Evolutionary conservation across 169 alveolate species (phyloP).

Genomic region (Amoebophrya sp.): DNA sequence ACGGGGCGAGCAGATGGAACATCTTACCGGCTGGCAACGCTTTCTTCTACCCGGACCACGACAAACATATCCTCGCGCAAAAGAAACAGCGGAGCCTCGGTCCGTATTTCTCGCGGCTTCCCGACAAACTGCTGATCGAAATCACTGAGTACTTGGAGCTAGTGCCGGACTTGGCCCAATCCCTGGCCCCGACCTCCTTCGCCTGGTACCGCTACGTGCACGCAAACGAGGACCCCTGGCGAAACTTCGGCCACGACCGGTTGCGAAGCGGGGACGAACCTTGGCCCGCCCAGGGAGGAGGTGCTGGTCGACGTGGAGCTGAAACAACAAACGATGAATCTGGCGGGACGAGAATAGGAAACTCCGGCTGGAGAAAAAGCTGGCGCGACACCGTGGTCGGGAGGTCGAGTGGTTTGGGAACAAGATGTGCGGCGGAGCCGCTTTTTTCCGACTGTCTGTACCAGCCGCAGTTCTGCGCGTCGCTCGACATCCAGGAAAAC

Average conservation of each 20-base stretch:
- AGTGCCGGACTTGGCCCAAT: neutral
- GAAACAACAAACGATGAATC: neutral
- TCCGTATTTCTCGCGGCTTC: neutral
- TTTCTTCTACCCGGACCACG: neutral
- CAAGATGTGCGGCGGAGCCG: neutral
- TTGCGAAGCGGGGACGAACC: neutral
- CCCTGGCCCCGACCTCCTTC: neutral
- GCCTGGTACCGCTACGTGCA: neutral
- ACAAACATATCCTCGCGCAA: neutral
- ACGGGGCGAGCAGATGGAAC: too few relatives aligned
- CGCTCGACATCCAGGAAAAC: neutral
- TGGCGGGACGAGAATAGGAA: too few relatives aligned
- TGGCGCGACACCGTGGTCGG: too few relatives aligned
- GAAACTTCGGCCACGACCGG: neutral
- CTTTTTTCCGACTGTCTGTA: neutral
- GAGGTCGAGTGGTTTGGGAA: too few relatives aligned
- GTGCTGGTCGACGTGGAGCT: neutral
- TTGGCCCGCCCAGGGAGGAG: neutral
- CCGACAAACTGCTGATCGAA: neutral
- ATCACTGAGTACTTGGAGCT: neutral
- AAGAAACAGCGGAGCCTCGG: neutral
- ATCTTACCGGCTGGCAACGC: neutral
- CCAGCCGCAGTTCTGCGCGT: conserved; percentile 1
- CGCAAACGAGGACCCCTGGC: neutral
- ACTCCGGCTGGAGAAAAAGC: too few relatives aligned